phyloP scores from a whole-genome alignment of 768 basidiomycete genomes.

The Pulveroboletus ravenelii region DNA sequence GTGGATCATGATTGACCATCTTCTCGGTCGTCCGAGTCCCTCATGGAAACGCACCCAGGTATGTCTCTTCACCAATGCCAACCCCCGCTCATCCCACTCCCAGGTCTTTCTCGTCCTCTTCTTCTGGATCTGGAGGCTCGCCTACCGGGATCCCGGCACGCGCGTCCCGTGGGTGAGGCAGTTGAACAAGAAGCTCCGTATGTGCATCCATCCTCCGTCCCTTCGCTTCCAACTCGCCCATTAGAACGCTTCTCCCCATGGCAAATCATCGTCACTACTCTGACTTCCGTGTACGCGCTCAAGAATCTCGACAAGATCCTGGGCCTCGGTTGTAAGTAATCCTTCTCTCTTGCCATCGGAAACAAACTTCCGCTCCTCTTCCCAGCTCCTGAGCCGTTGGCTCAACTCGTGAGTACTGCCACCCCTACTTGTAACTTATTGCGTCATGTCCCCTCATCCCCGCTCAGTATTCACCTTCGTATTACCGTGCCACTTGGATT shows the following conservation, averaged over 20 bases:
- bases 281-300: slow-evolving; percentile 79
- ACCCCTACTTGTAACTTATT: neutral
- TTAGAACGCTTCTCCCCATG: slow-evolving; percentile 89
- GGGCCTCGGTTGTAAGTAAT: slow-evolving; percentile 62
- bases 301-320: slow-evolving; percentile 83
- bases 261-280: slow-evolving; percentile 84
- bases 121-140: slow-evolving; percentile 87
- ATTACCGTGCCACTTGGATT: slow-evolving; percentile 96
- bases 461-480: slow-evolving; percentile 79
- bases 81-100: slow-evolving; percentile 3
- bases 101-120: slow-evolving; percentile 87
- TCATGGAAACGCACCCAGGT: slow-evolving; percentile 90
- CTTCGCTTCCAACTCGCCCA: neutral
- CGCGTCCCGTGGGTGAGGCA: slow-evolving; percentile 59
- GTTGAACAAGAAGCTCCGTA: slow-evolving; percentile 58
- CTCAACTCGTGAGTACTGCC: slow-evolving; percentile 61
- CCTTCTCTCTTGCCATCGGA: neutral
- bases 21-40: slow-evolving; percentile 81
- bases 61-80: slow-evolving; percentile 7
- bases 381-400: slow-evolving; percentile 88
- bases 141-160: slow-evolving; percentile 57
- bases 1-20: slow-evolving; percentile 82
- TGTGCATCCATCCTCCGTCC: slow-evolving; percentile 18
- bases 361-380: neutral
- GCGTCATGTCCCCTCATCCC: slow-evolving; percentile 5